phyloP scores from a whole-genome alignment of 2,329 filamentous ascomycete species.

The Zymoseptoria tritici region DNA sequence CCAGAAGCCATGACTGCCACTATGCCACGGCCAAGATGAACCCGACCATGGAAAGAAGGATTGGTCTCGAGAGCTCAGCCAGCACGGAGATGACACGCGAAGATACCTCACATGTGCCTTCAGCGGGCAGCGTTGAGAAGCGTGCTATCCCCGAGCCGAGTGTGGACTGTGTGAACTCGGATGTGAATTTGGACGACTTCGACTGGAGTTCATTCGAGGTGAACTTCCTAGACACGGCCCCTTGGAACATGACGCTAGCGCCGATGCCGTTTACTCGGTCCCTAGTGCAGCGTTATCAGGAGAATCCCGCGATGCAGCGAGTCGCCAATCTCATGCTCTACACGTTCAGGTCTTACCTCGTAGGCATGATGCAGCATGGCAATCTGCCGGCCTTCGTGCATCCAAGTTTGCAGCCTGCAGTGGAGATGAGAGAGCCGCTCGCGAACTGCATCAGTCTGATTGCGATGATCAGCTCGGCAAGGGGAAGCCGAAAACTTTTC shows the following conservation, averaged over 20 bases:
- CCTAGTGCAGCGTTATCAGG: neutral
- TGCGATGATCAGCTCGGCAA: constrained; percentile 32
- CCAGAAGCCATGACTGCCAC: constrained; percentile 31
- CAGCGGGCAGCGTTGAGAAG: neutral
- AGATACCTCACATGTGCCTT: neutral
- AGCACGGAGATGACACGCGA: neutral
- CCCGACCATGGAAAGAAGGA: neutral
- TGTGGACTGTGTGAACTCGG: neutral
- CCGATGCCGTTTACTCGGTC: neutral
- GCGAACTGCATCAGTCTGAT: constrained; percentile 38
- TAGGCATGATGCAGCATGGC: constrained; percentile 28
- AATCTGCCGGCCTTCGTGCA: constrained; percentile 42
- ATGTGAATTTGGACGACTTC: neutral
- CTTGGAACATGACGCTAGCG: neutral
- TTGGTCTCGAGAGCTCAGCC: neutral
- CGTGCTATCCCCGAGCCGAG: neutral
- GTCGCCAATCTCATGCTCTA: constrained; percentile 34
- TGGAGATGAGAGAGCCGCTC: constrained; percentile 31
- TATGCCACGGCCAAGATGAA: constrained; percentile 24
- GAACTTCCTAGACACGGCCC: neutral
- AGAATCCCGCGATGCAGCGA: constrained; percentile 17
- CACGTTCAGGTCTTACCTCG: constrained; percentile 37
- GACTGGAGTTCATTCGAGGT: neutral
- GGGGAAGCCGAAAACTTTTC: constrained; percentile 35
- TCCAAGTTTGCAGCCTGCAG: constrained; percentile 23